Percentiles rank a stretch among this genome's conserved stretches.
These are phyloP conservation scores for Triangularia verruculosa DNA, from an alignment of 2,329 filamentous ascomycete genomes.

Conservation along the genomic window DNA sequence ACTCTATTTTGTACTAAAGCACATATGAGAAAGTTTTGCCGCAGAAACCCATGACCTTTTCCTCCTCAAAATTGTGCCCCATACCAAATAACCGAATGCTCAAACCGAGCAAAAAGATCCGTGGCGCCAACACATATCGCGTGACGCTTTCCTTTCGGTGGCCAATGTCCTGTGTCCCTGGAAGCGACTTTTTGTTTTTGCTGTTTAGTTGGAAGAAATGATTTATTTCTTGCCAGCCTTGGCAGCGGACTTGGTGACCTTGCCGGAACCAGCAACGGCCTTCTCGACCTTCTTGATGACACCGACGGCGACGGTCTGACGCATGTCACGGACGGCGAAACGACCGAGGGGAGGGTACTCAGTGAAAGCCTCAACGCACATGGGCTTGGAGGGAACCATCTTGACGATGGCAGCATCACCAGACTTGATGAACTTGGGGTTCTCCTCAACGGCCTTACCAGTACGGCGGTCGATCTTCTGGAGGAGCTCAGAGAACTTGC, in stretches of 20 bases:
- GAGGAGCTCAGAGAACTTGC: constrained; percentile 99
- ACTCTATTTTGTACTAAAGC: constrained; percentile 37
- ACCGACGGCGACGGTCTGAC: constrained; percentile 85
- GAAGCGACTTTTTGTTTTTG: constrained; percentile 24
- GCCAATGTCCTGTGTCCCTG: constrained; percentile 17
- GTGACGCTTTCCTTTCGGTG: constrained; percentile 26
- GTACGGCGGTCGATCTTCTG: constrained; percentile 99
- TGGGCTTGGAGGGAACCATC: constrained; percentile 99
- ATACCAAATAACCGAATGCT: constrained; percentile 32
- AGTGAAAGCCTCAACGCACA: constrained; percentile 99
- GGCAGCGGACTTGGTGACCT: constrained; percentile 70
- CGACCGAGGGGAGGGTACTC: constrained; percentile 99
- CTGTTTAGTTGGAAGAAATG: constrained; percentile 16
- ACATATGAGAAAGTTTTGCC: constrained; percentile 34
- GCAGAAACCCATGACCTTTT: constrained; percentile 33
- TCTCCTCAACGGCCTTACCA: constrained; percentile 89
- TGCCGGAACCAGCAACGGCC: constrained; percentile 53
- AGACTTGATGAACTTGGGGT: constrained; percentile 99
- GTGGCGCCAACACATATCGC: constrained; percentile 23
- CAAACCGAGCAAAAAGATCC: constrained; percentile 29
- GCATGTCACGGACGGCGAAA: constrained; percentile 99
- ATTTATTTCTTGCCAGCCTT: constrained; percentile 74
- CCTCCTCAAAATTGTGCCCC: constrained; percentile 31
- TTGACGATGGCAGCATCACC: constrained; percentile 99
- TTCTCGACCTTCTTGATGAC: constrained; percentile 88